Evolutionary conservation across 768 basidiomycete species (phyloP), one percentile per base, ranked within the genome.

Genomic region (Punctularia strigosozonata): DNA sequence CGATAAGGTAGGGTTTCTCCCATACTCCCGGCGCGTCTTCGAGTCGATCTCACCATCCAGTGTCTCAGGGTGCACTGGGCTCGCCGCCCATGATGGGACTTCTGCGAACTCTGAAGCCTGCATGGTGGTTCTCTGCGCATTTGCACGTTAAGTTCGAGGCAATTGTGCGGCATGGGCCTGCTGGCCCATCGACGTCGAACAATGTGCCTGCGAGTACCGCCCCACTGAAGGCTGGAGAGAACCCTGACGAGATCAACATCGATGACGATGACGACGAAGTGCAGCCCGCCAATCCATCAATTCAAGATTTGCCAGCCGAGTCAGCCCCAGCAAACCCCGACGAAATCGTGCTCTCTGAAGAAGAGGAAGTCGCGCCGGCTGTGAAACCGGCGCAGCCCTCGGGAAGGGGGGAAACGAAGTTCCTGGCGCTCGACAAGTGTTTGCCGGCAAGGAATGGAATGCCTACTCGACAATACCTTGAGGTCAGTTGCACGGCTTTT

Each of bases 61-160:
- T n/a, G n/a, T n/a, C n/a, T n/a, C n/a, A n/a, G 24, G 80, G 84
- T 25, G 65, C 59, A 10, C 73, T 95, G 10, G 94, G 92, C 19
- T 92, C 88, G 1, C 89, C 85, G 13, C 91, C 90, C 5, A 62
- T 94, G 25, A 79, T 84, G 69, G 75, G 75, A 10, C 65, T 97
- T 1, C 59, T 98, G 18, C 64, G 61, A 23, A 79, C 67, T 19
- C 65, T 95, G 23, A 67, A 73, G 49, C 92, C 92, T 0, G 50
- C 68, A 33, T 82, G 87, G 75, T 98, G 92, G 94, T 95, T 95
- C 56, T 60, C 87, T 3, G 92, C 90, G 0, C 94, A 97, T 59
- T 51, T 97, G 36, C 94, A 97, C 51, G 77, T 80, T 35, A 78
- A 82, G 37, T 97, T 83, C 50, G 80, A 89, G 43, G 92, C 89